Evolutionary conservation across 1,139 yeast species (phyloP), one percentile per base, ranked within the genome.

Genomic region (Hyphopichia pseudoburtonii): DNA sequence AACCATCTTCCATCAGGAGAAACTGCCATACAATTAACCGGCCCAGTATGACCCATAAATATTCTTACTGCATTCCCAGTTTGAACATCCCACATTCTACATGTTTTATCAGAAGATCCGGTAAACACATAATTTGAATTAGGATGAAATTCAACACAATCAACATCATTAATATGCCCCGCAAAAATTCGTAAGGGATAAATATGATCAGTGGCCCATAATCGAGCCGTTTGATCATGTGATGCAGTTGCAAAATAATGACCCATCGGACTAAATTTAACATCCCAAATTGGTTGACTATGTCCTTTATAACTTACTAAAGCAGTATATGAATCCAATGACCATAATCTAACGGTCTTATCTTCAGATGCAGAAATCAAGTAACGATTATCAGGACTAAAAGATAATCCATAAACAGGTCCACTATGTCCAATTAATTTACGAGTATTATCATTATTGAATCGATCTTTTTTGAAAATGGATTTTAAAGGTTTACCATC

Each of bases 151-250:
- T 83, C 83, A 28, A 92, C 95, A 51, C 92, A 82, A 57, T 94
- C 98, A 30, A 94, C 98, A 64, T 94, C 99, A 54, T 89, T 86
- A 50, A 90, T 76, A 62, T 94, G 99, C 0, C 99, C 99, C 0
- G 97, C 97, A 70, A 94, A 90, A 27, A 94, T 88, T 48, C 98
- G 73, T 49, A 94, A 72, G 24, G 98, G 97, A 57, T 92, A 90
- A 32, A 94, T 90, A 62, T 94, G 99, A 60, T 94, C 98, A 44
- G 96, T 89, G 27, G 96, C 90, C 99, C 99, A 94, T 42, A 94
- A 70, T 45, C 97, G 73, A 0, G 97, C 98, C 0, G 98, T 94
- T 59, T 90, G 97, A 56, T 94, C 99, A 55, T 90, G 97, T 3
- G 97, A 88, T 0, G 95, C 97, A 0, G 97, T 89, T 10, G 95